Evolutionary conservation across 23 red algal species (phyloP).

Genomic region (Gracilaria gracilis): DNA sequence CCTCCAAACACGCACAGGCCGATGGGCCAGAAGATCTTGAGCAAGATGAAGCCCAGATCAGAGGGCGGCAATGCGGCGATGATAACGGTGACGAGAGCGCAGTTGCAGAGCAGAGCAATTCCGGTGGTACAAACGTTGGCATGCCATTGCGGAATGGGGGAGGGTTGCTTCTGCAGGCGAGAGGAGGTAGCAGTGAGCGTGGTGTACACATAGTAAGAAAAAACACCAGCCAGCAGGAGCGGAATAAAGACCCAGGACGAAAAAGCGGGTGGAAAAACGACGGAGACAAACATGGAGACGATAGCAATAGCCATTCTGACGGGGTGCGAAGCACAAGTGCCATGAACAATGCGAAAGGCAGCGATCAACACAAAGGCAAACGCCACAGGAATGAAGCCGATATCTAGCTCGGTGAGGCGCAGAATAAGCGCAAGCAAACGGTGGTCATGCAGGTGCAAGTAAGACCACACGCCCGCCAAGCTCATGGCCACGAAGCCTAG

Average conservation of each 20-base stretch:
- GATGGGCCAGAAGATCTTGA: slow-evolving; percentile 80
- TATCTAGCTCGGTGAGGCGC: slow-evolving; percentile 24
- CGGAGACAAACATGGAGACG: slow-evolving; percentile 41
- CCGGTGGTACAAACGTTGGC: slow-evolving; percentile 40
- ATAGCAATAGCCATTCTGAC: slow-evolving; percentile 54
- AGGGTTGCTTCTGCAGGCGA: neutral
- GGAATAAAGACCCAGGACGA: slow-evolving; percentile 60
- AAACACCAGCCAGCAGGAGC: slow-evolving; percentile 43
- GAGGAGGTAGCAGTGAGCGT: neutral
- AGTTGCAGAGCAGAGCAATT: slow-evolving; percentile 38
- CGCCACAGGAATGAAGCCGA: slow-evolving; percentile 71
- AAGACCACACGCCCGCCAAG: slow-evolving; percentile 53
- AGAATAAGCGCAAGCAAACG: slow-evolving; percentile 18
- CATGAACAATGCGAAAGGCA: slow-evolving; percentile 40
- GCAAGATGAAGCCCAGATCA: slow-evolving; percentile 26
- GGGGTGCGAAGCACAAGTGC: neutral
- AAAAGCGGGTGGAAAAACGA: slow-evolving; percentile 45
- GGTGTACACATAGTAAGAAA: slow-evolving; percentile 24
- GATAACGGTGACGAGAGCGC: slow-evolving; percentile 24
- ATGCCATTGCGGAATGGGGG: slow-evolving; percentile 31
- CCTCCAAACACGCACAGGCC: slow-evolving; percentile 78
- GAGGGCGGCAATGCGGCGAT: slow-evolving; percentile 21
- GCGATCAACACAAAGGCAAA: slow-evolving; percentile 72
- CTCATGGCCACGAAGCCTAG: slow-evolving; percentile 61
- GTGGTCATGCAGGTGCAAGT: slow-evolving; percentile 27